Evolutionary conservation across 2,329 filamentous ascomycete genomes (phyloP).

Genomic region (Cylindrodendrum hubeiense): DNA sequence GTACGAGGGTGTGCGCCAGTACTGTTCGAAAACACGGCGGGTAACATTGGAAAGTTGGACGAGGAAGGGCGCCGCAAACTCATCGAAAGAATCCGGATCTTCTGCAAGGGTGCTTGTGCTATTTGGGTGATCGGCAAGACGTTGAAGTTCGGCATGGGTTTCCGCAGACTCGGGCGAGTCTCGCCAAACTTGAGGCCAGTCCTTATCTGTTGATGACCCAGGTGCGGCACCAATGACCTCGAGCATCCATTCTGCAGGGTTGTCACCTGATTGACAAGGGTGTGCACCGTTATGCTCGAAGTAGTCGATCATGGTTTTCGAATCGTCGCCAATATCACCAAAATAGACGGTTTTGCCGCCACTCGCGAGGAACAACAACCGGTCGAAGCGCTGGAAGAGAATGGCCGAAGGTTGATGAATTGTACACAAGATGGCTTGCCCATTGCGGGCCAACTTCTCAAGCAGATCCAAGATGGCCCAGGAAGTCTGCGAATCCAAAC

Average conservation of each 20-base stretch:
- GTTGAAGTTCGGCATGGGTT: slow-evolving; percentile 51
- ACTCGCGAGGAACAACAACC: slow-evolving; percentile 69
- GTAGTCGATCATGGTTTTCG: slow-evolving; percentile 65
- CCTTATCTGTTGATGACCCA: slow-evolving; percentile 57
- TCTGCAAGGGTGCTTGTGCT: slow-evolving; percentile 1
- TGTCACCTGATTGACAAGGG: slow-evolving; percentile 65
- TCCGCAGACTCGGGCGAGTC: slow-evolving; percentile 46
- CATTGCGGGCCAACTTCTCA: slow-evolving; percentile 65
- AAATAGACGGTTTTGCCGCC: slow-evolving; percentile 76
- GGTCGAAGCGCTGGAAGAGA: slow-evolving; percentile 66
- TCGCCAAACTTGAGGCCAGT: slow-evolving; percentile 55
- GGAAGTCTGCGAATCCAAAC: slow-evolving; percentile 70
- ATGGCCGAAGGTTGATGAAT: slow-evolving; percentile 65
- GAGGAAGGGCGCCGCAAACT: slow-evolving; percentile 47
- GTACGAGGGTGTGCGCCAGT: slow-evolving; percentile 65
- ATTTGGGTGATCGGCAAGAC: slow-evolving; percentile 20
- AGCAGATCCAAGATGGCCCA: slow-evolving; percentile 71
- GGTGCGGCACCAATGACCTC: slow-evolving; percentile 58
- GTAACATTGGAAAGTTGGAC: slow-evolving; percentile 50
- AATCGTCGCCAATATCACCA: slow-evolving; percentile 70
- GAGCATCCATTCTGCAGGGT: slow-evolving; percentile 79
- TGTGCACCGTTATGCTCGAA: slow-evolving; percentile 73
- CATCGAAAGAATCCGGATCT: slow-evolving; percentile 41
- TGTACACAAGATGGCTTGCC: slow-evolving; percentile 63
- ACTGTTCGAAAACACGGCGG: slow-evolving; percentile 52